These are phyloP conservation scores for Clausena lansium DNA, from an alignment of 345 rosid genomes.

Conservation along the genomic window DNA sequence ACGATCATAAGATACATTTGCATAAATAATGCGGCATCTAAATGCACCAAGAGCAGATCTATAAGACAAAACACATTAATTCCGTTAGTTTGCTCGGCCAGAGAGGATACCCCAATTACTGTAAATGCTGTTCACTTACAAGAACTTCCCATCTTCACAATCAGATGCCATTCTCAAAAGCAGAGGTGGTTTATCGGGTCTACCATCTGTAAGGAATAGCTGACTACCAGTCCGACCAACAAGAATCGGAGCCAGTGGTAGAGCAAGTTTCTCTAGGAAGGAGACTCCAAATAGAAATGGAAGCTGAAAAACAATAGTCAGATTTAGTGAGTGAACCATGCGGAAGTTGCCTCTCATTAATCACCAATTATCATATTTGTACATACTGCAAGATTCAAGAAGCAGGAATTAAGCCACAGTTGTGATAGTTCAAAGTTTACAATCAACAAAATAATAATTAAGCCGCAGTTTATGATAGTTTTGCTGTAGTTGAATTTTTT, in stretches of 20 bases:
- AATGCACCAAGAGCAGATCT: conserved; percentile 86
- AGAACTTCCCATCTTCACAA: conserved; percentile 62
- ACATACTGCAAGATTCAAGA: background rate
- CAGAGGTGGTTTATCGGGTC: conserved; percentile 80
- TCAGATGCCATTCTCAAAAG: conserved; percentile 90
- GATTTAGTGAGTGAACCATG: background rate
- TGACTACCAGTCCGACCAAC: conserved; percentile 88
- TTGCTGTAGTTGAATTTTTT: background rate
- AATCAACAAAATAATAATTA: background rate
- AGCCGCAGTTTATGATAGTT: background rate
- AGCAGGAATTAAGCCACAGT: background rate
- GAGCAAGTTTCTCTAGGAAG: conserved; percentile 78
- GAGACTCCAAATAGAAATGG: conserved; percentile 92
- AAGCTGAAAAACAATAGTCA: conserved; percentile 49
- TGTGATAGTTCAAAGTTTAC: background rate
- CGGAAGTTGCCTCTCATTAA: background rate
- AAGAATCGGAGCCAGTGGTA: conserved; percentile 74
- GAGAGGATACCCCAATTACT: conserved; percentile 6
- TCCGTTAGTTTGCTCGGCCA: conserved; percentile 8
- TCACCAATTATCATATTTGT: background rate
- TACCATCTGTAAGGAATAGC: conserved; percentile 83
- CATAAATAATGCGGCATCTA: conserved; percentile 68
- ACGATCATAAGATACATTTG: conserved; percentile 98
- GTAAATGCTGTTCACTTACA: conserved; percentile 48
- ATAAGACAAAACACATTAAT: conserved; percentile 20